Base-by-base conservation (phyloP, 1,284 basidiomycete genomes). In the Sanghuangporus weigelae region DNA sequence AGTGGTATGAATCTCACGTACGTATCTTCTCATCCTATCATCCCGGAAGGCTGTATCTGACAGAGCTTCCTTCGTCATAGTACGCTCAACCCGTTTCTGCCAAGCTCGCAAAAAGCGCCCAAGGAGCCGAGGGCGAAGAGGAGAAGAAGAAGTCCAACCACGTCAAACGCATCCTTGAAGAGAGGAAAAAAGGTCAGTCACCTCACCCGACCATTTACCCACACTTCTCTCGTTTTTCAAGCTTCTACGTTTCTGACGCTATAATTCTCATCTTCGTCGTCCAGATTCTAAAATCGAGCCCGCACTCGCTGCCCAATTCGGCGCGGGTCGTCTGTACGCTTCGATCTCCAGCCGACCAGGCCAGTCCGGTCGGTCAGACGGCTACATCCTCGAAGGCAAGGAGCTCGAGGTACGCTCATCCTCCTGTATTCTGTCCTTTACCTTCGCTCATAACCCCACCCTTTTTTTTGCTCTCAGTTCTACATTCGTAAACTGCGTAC, bases 1-100 rank as follows among this genome's bases (percentile, higher is more conserved):
- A 96, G 80, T 98, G 95, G 95, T 98, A 97, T 76, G 95, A 98
- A 81, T 81, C 93, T 50, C 95, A 97, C 80, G 93, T 95, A 77
- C 71, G 92, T 87, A 55, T 19, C 66, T 48, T 57, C 10, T 55
- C 31, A 26, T 49, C 19, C 40, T 31, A 10, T 57, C 58, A 44
- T 51, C 53, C 61, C 19, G n/a, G 50, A 39, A 51, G 21, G 12
- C 35, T 44, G 38, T 46, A 36, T 64, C 65, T 60, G 39, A 35
- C 56, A 60, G 56, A 21, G 44, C 56, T 49, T 36, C 26, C 3
- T 46, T 11, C 61, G 49, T 53, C 16, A 56, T 68, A 95, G 93
- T 98, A 97, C 76, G 95, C 90, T 70, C 90, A 92, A 78, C 92
- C 94, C 67, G 86, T 95, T 70, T 89, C 90, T 71, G 92, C 92